A percentile compares a stretch with the other conserved stretches of the same genome.
Evolutionary conservation across 2,329 filamentous ascomycete species (phyloP).

Genomic region (Hirsutella rhossiliensis): DNA sequence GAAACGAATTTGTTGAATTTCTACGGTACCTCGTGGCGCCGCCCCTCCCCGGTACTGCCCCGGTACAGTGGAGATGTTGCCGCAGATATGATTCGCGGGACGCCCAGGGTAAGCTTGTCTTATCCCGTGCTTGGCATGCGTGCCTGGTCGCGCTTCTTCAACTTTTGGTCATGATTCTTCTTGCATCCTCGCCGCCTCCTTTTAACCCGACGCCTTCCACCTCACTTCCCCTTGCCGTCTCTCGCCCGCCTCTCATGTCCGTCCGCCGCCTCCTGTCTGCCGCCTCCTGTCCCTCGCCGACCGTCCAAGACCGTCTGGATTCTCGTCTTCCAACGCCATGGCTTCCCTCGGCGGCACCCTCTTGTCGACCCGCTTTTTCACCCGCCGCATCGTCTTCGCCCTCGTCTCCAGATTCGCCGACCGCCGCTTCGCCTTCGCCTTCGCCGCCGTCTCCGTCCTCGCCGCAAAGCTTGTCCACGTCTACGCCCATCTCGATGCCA

Average conservation of each 20-base stretch:
- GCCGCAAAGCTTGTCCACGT: constrained; percentile 16
- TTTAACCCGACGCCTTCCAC: neutral
- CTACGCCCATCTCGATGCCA: constrained; percentile 12
- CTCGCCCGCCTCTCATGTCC: neutral
- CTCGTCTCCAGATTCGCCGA: constrained; percentile 8
- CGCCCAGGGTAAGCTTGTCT: no score
- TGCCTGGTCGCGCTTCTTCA: no score
- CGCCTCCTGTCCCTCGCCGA: neutral
- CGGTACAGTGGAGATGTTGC: no score
- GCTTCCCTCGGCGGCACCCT: neutral
- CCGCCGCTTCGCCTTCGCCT: constrained; percentile 15
- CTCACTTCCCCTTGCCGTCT: neutral
- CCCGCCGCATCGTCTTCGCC: neutral
- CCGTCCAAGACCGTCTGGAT: neutral
- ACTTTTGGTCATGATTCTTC: no score
- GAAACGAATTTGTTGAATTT: no score
- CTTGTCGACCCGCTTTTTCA: neutral
- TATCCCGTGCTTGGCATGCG: no score
- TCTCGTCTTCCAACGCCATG: neutral
- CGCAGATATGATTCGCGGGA: no score
- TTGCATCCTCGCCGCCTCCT: no score
- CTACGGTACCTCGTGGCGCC: no score
- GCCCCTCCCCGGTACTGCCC: no score
- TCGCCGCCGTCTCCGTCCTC: constrained; percentile 12
- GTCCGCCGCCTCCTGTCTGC: neutral